Evolutionary conservation across 1,284 basidiomycete genomes (phyloP), one percentile per base, ranked within the genome.

Genomic region (Trichosporon coremiiforme): DNA sequence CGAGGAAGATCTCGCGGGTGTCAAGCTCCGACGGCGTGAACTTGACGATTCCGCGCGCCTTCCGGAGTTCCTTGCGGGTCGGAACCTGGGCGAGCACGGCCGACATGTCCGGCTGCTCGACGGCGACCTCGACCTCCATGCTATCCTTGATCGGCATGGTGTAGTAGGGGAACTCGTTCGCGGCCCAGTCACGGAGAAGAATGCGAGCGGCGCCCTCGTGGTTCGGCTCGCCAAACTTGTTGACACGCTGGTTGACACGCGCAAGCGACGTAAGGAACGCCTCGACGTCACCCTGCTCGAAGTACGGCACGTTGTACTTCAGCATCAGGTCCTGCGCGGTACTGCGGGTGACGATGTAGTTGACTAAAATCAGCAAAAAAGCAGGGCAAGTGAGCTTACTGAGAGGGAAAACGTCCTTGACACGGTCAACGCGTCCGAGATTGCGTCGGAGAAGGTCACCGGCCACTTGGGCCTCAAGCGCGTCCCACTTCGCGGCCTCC

Each of bases 101-200:
- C 4, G 67, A 66, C 76, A 79, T 84, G 36, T 85, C 80, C 63
- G 82, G 82, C 64, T 80, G 78, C 66, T 53, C 65, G 31, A 25
- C 36, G 12, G 72, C 75, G 29, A 73, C 65, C 4, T 75, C 74
- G 69, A 74, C 75, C 10, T 63, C 50, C n/a, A 65, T 66, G 33
- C 22, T 36, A 38, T 67, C 68, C 0, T 84, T 78, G 4, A 89
- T 87, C 1, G 90, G 89, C 22, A 87, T 81, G 6, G 91, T 90
- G 84, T 91, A 96, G 78, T 92, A 90, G 17, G 89, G 87, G 77
- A 98, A 88, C 73, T 88, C 89, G 66, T 91, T 92, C 5, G 86
- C 87, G 72, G 88, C 90, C 95, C 95, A 99, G 84, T 98, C 95
- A 31, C 92, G 90, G 57, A 98, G 86, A 53, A 98, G 86, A 67